Conservation (phyloP, 495 filamentous ascomycete species). For the Daldinia concentrica region DNA sequence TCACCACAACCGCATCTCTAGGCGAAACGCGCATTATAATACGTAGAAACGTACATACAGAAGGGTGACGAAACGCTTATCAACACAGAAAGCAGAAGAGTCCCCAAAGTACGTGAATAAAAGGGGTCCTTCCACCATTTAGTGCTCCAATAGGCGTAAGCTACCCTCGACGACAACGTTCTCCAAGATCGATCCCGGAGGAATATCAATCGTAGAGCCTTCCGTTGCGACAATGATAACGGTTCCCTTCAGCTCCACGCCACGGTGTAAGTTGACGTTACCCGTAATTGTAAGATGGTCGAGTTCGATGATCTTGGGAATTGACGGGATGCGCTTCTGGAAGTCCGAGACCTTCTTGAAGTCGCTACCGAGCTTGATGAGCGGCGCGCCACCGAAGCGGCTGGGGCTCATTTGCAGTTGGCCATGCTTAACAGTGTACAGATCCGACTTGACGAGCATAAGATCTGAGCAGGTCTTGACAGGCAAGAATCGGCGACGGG, state of each 20-base stretch:
- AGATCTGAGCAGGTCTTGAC: conserved; percentile 99
- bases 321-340: conserved; percentile 95
- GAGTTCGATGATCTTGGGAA: conserved; percentile 97
- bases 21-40: neutral
- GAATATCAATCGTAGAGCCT: conserved; percentile 97
- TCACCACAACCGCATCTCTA: neutral
- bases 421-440: conserved; percentile 99
- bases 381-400: conserved; percentile 96
- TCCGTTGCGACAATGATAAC: conserved; percentile 99
- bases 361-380: conserved; percentile 98
- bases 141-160: conserved; percentile 93
- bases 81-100: neutral
- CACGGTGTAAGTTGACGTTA: conserved; percentile 93
- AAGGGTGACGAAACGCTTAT: conserved; percentile 1
- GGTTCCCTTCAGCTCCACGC: conserved; percentile 97
- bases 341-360: conserved; percentile 99
- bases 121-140: conserved; percentile 39
- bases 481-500: conserved; percentile 95
- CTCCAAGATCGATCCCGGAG: conserved; percentile 94
- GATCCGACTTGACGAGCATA: conserved; percentile 99
- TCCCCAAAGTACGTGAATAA: neutral
- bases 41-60: neutral
- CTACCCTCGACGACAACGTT: conserved; percentile 99
- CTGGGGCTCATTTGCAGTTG: conserved; percentile 94
- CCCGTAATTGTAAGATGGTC: conserved; percentile 98